phyloP scores from a whole-genome alignment of 805 yeast genomes.

The Jamesozyma jinghongensis region DNA sequence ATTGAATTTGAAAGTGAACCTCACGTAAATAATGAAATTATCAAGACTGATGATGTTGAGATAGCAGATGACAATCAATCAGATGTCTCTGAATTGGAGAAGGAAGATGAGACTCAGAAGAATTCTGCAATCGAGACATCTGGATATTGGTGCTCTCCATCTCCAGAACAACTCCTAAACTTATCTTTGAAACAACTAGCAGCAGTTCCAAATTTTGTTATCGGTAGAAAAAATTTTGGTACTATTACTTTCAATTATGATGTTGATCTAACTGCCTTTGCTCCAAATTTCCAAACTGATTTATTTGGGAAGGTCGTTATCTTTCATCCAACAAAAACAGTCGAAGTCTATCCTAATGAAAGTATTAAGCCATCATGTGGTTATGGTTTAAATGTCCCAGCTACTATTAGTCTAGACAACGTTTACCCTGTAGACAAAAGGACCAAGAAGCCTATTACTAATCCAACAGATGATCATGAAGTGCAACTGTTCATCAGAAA shows the following conservation, averaged over 20 bases:
- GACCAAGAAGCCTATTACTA: slow-evolving; percentile 20
- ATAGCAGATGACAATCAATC: not conserved
- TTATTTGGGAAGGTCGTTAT: slow-evolving; percentile 37
- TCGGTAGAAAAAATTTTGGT: slow-evolving; percentile 62
- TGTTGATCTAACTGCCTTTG: slow-evolving; percentile 55
- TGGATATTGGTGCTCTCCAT: slow-evolving; percentile 70
- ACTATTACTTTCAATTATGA: slow-evolving; percentile 57
- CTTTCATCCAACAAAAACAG: slow-evolving; percentile 40
- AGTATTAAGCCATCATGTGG: slow-evolving; percentile 51
- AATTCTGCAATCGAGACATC: not conserved
- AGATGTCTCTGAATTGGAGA: not conserved
- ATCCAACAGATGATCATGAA: slow-evolving; percentile 33
- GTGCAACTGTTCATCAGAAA: slow-evolving; percentile 40
- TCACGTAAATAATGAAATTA: not conserved
- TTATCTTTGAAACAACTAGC: slow-evolving; percentile 41
- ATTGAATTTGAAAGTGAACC: not conserved
- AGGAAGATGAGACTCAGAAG: not conserved
- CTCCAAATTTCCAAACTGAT: slow-evolving; percentile 29
- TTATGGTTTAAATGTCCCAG: slow-evolving; percentile 65
- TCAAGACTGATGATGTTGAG: not conserved
- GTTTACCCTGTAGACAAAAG: slow-evolving; percentile 40
- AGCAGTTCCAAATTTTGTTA: slow-evolving; percentile 51
- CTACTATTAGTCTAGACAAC: slow-evolving; percentile 58
- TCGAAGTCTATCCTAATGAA: slow-evolving; percentile 57
- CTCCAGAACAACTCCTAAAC: slow-evolving; percentile 39